phyloP scores from a whole-genome alignment of 1,284 basidiomycete species.

The Boletus smithii region DNA sequence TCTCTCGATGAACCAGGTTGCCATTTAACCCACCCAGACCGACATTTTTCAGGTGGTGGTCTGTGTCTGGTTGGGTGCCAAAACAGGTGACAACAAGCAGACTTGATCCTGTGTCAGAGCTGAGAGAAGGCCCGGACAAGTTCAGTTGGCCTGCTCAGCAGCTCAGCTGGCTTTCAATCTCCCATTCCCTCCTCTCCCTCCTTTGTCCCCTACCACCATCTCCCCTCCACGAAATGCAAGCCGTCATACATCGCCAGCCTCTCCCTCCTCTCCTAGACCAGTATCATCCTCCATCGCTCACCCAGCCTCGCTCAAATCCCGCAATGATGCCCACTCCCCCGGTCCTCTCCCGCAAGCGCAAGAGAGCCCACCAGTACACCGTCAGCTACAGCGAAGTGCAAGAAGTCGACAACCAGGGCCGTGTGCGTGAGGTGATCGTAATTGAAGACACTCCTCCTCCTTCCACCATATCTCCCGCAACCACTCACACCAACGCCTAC shows the following conservation, averaged over 20 bases:
- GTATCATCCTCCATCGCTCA: conserved; percentile 50
- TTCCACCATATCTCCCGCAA: conserved; percentile 70
- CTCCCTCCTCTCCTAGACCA: conserved; percentile 55
- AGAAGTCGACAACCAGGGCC: conserved; percentile 72
- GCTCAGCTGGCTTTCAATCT: conserved; percentile 38
- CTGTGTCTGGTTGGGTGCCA: background rate
- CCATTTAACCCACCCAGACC: too few relatives aligned
- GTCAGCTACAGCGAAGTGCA: conserved; percentile 82
- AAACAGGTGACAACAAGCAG: conserved; percentile 32
- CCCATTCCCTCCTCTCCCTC: conserved; percentile 12
- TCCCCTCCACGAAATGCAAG: conserved; percentile 57
- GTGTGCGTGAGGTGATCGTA: conserved; percentile 78
- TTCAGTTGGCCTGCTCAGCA: conserved; percentile 30
- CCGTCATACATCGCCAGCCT: conserved; percentile 58
- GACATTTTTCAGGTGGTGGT: too few relatives aligned
- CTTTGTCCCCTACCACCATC: conserved; percentile 43
- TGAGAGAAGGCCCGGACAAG: conserved; percentile 19
- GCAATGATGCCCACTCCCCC: conserved; percentile 61
- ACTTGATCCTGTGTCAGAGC: conserved; percentile 36
- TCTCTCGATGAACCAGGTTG: too few relatives aligned
- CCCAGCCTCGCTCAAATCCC: conserved; percentile 35
- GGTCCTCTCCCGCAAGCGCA: conserved; percentile 71
- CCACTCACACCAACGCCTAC: conserved; percentile 60
- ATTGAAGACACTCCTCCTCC: conserved; percentile 84
- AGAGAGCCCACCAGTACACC: conserved; percentile 72